phyloP scores from a whole-genome alignment of 306 rosid species.

The Medicago lupulina region DNA sequence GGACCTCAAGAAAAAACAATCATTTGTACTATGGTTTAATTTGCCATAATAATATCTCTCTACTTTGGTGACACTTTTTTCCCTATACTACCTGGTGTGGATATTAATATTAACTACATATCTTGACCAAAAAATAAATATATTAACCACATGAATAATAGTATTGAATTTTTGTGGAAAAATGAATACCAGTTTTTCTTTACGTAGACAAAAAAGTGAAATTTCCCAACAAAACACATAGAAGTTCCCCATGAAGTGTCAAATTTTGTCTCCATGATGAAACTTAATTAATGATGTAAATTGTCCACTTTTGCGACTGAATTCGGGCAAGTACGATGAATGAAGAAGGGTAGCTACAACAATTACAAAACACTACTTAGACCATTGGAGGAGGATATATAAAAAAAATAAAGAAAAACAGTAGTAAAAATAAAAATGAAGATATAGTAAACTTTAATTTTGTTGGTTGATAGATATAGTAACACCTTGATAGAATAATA shows the following conservation, averaged over 20 bases:
- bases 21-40: background rate
- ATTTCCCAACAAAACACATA: constrained; percentile 5
- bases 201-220: constrained; percentile 17
- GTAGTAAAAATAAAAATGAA: too few species aligned
- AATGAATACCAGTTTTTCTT: background rate
- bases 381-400: background rate
- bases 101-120: background rate
- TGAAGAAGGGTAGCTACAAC: constrained; percentile 28
- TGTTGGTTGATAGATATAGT: constrained; percentile 25
- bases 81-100: background rate
- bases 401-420: too few species aligned
- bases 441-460: constrained; percentile 38
- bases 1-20: background rate
- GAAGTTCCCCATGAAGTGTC: constrained; percentile 16
- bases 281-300: background rate
- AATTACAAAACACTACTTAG: background rate
- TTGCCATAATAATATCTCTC: constrained; percentile 13
- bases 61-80: background rate
- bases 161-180: background rate
- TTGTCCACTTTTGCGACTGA: background rate
- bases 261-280: constrained; percentile 12
- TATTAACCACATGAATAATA: background rate
- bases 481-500: constrained; percentile 48
- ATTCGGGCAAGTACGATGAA: background rate
- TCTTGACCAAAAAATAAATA: too few species aligned